These are phyloP conservation scores for Excoecaria cochinchinensis DNA, from an alignment of 345 rosid species.

Conservation along the genomic window DNA sequence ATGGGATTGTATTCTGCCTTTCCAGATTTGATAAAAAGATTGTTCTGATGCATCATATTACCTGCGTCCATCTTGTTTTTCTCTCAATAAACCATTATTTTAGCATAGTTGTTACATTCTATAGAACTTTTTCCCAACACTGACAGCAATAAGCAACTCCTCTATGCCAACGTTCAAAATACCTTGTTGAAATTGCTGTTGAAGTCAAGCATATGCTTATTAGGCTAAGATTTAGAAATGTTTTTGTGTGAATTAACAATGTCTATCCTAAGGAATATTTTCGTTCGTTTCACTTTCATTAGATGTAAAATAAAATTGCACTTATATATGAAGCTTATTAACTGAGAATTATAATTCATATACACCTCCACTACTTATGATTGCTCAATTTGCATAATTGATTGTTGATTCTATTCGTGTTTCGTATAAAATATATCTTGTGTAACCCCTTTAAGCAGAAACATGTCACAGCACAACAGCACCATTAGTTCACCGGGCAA, in stretches of 20 bases:
- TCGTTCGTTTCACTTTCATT: neutral
- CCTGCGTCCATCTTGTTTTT: neutral
- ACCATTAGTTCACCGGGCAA: slow-evolving; percentile 52
- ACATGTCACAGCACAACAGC: neutral
- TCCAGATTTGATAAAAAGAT: neutral
- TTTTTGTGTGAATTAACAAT: neutral
- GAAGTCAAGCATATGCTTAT: neutral
- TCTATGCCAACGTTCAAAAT: neutral
- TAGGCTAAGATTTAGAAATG: neutral
- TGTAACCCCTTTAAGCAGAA: slow-evolving; percentile 12
- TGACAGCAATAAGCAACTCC: neutral
- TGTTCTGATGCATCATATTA: neutral
- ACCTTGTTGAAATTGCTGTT: neutral
- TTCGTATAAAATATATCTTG: slow-evolving; percentile 7
- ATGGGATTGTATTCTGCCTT: neutral
- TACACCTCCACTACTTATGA: neutral
- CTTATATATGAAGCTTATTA: slow-evolving; percentile 2
- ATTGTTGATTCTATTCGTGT: neutral
- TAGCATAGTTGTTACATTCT: neutral
- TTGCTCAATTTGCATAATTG: neutral
- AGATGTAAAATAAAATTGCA: neutral
- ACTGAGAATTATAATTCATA: neutral
- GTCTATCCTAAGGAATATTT: neutral
- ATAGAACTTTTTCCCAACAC: neutral
- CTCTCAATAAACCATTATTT: neutral